These are phyloP conservation scores for Ophiosphaerella herpotricha DNA, from an alignment of 2,329 filamentous ascomycete species.

Conservation along the genomic window DNA sequence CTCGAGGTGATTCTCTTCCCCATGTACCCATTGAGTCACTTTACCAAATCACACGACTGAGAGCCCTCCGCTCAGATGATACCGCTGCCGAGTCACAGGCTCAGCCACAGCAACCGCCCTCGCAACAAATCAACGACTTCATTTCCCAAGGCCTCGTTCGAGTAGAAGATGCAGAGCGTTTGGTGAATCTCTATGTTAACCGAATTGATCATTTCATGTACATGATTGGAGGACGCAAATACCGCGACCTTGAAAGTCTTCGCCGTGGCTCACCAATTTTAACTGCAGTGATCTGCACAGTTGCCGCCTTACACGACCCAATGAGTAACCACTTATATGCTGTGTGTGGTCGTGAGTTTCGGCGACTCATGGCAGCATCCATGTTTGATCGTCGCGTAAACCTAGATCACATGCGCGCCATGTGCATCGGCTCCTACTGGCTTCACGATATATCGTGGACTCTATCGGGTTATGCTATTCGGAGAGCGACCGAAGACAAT, in stretches of 20 bases:
- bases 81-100: conserved; percentile 45
- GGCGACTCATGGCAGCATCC: conserved; percentile 60
- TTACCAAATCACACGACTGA: conserved; percentile 54
- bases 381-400: conserved; percentile 64
- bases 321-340: conserved; percentile 58
- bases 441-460: conserved; percentile 67
- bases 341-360: conserved; percentile 62
- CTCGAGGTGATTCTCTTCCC: conserved; percentile 32
- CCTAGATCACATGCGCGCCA: conserved; percentile 62
- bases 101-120: neutral
- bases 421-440: conserved; percentile 67
- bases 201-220: conserved; percentile 56
- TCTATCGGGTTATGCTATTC: conserved; percentile 60
- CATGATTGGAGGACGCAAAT: conserved; percentile 50
- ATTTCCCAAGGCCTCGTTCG: conserved; percentile 56
- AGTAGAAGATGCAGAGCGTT: conserved; percentile 48
- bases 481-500: conserved; percentile 56
- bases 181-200: conserved; percentile 50
- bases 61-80: conserved; percentile 42
- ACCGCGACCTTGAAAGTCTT: conserved; percentile 52
- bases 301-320: conserved; percentile 63
- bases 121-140: conserved; percentile 47
- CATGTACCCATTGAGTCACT: conserved; percentile 53
- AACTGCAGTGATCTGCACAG: conserved; percentile 61
- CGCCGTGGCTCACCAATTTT: conserved; percentile 61